These are phyloP conservation scores for Candida gigantensis DNA, from an alignment of 1,139 yeast genomes.

Conservation along the genomic window DNA sequence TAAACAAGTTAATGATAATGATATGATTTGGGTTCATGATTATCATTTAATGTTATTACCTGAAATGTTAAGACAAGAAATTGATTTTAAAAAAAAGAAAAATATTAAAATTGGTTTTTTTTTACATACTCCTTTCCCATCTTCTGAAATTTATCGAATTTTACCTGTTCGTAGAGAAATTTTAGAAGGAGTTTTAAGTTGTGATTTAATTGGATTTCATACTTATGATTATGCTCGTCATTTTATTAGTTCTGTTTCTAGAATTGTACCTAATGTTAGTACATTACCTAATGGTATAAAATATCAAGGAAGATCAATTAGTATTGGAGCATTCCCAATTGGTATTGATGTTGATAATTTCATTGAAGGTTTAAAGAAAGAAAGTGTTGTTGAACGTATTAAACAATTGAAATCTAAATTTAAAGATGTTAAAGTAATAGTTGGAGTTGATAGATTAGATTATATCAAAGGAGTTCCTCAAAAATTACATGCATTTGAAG, in stretches of 20 bases:
- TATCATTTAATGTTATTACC: constrained; percentile 96
- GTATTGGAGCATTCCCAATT: constrained; percentile 95
- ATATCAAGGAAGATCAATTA: constrained; percentile 72
- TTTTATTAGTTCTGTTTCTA: constrained; percentile 86
- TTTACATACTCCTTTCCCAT: constrained; percentile 97
- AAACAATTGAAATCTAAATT: constrained; percentile 60
- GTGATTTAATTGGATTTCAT: constrained; percentile 96
- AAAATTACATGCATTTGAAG: constrained; percentile 92
- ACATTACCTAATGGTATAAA: constrained; percentile 92
- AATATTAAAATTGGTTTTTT: constrained; percentile 87
- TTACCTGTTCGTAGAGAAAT: constrained; percentile 95
- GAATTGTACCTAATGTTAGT: constrained; percentile 71
- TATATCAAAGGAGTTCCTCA: constrained; percentile 98
- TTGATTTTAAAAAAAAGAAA: constrained; percentile 47
- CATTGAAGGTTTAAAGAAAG: constrained; percentile 70
- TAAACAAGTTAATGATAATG: constrained; percentile 73
- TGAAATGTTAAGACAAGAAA: constrained; percentile 74
- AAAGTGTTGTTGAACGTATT: constrained; percentile 65
- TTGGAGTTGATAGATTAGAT: constrained; percentile 94
- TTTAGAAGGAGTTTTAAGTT: constrained; percentile 84
- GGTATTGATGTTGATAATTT: constrained; percentile 96
- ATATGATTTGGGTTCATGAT: constrained; percentile 96
- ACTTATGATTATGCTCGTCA: constrained; percentile 99
- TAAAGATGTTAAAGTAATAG: constrained; percentile 76
- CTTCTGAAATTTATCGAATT: constrained; percentile 92